Evolutionary conservation across 345 rosid genomes (phyloP).

Genomic region (Bretschneidera sinensis): DNA sequence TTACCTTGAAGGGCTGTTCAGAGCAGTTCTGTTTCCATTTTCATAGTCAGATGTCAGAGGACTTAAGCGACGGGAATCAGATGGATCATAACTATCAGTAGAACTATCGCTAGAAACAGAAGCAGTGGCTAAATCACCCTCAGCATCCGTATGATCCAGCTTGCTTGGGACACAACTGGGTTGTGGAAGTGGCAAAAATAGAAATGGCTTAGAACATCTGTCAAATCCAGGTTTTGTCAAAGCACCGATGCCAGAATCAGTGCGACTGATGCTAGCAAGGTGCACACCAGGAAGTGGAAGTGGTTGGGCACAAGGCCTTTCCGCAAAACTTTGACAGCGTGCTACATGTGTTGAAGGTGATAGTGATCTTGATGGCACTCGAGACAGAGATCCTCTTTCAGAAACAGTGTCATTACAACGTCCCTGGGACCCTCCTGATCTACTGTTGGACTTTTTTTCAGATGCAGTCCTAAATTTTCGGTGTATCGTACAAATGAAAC

Average conservation of each 20-base stretch:
- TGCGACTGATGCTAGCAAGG: slow-evolving; percentile 30
- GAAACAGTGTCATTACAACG: slow-evolving; percentile 44
- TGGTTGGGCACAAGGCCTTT: slow-evolving; percentile 68
- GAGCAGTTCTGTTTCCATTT: slow-evolving; percentile 50
- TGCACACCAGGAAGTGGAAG: slow-evolving; percentile 69
- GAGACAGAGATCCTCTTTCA: slow-evolving; percentile 62
- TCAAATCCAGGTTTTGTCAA: slow-evolving; percentile 45
- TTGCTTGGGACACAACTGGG: slow-evolving; percentile 42
- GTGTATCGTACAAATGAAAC: slow-evolving; percentile 58
- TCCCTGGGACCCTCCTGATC: slow-evolving; percentile 48
- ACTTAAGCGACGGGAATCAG: slow-evolving; percentile 55
- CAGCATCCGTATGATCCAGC: slow-evolving; percentile 38
- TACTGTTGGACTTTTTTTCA: slow-evolving; percentile 43
- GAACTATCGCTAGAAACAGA: slow-evolving; percentile 69
- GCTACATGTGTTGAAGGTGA: slow-evolving; percentile 69
- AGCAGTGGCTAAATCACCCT: slow-evolving; percentile 62
- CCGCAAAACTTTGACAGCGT: slow-evolving; percentile 82
- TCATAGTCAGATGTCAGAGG: slow-evolving; percentile 76
- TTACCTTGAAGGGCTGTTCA: slow-evolving; percentile 61
- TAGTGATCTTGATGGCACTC: slow-evolving; percentile 61
- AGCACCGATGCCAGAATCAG: slow-evolving; percentile 46
- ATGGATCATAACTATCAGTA: slow-evolving; percentile 54
- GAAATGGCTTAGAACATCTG: slow-evolving; percentile 34
- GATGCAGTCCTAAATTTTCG: slow-evolving; percentile 53
- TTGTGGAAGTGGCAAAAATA: slow-evolving; percentile 61